Conservation (phyloP, 768 basidiomycete genomes). For the Leccinum broughii region DNA sequence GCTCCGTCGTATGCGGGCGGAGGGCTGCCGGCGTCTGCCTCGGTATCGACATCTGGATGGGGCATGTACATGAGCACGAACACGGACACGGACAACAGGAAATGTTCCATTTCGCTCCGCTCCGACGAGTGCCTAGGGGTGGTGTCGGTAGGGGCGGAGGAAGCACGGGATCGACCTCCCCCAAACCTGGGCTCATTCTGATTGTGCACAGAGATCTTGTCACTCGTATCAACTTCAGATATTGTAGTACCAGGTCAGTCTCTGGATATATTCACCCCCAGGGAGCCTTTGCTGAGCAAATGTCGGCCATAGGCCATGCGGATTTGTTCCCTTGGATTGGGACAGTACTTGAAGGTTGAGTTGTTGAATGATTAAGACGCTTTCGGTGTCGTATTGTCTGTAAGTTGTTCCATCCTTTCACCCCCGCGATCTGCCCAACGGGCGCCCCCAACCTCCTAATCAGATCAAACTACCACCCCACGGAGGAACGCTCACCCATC, state of each 20-base stretch:
- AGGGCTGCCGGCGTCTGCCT: background rate
- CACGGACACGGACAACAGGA: too few relatives aligned
- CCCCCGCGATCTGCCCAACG: constrained; percentile 4
- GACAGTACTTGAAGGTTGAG: constrained; percentile 67
- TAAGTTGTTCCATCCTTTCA: constrained; percentile 37
- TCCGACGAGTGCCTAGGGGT: too few relatives aligned
- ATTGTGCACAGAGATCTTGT: constrained; percentile 67
- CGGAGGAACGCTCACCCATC: constrained; percentile 72
- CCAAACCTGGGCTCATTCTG: background rate
- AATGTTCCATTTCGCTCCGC: too few relatives aligned
- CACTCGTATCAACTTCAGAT: constrained; percentile 92
- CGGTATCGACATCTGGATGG: too few relatives aligned
- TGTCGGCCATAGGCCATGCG: constrained; percentile 53
- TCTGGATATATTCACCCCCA: background rate
- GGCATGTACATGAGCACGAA: too few relatives aligned
- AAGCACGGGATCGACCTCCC: too few relatives aligned
- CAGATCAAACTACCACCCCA: constrained; percentile 50
- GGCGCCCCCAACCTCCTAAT: constrained; percentile 30
- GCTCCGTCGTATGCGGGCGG: too few relatives aligned
- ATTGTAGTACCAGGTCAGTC: constrained; percentile 66
- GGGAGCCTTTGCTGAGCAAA: background rate
- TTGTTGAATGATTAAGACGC: constrained; percentile 64
- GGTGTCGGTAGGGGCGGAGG: too few relatives aligned
- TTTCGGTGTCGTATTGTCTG: constrained; percentile 89
- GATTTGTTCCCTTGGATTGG: constrained; percentile 84